phyloP scores from a whole-genome alignment of 2,329 filamentous ascomycete species.

The Sordariomycetes sp. region DNA sequence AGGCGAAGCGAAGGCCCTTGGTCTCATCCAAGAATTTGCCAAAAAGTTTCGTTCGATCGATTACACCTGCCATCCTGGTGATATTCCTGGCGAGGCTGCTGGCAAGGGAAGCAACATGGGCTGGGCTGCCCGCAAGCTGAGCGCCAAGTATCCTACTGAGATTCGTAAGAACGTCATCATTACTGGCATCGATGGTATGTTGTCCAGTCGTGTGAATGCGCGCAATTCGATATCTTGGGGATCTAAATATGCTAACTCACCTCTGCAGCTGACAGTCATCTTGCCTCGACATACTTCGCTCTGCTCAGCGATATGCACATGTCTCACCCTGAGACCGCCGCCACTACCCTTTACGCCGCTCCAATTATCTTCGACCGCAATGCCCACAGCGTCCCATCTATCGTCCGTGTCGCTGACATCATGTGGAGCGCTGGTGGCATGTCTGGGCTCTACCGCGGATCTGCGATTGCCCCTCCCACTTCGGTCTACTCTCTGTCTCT shows the following conservation, averaged over 20 bases:
- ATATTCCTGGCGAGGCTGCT: constrained; percentile 58
- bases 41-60: constrained; percentile 59
- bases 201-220: background rate
- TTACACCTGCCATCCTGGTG: constrained; percentile 57
- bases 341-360: constrained; percentile 57
- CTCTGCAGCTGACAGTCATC: constrained; percentile 57
- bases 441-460: constrained; percentile 57
- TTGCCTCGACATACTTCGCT: constrained; percentile 59
- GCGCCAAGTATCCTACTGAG: constrained; percentile 46
- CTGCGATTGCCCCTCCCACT: constrained; percentile 58
- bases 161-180: constrained; percentile 54
- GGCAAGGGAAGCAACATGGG: constrained; percentile 69
- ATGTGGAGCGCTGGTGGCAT: constrained; percentile 64
- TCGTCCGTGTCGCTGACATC: constrained; percentile 64
- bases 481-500: constrained; percentile 66
- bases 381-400: constrained; percentile 55
- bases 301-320: constrained; percentile 56
- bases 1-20: constrained; percentile 51
- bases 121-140: constrained; percentile 60
- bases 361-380: constrained; percentile 70
- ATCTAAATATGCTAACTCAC: constrained; percentile 1
- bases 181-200: constrained; percentile 64
- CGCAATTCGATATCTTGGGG: background rate
- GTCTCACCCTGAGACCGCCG: constrained; percentile 47
- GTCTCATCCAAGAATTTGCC: constrained; percentile 52